Conservation (phyloP, 345 rosid species). For the Diplotaxis tenuifolia region DNA sequence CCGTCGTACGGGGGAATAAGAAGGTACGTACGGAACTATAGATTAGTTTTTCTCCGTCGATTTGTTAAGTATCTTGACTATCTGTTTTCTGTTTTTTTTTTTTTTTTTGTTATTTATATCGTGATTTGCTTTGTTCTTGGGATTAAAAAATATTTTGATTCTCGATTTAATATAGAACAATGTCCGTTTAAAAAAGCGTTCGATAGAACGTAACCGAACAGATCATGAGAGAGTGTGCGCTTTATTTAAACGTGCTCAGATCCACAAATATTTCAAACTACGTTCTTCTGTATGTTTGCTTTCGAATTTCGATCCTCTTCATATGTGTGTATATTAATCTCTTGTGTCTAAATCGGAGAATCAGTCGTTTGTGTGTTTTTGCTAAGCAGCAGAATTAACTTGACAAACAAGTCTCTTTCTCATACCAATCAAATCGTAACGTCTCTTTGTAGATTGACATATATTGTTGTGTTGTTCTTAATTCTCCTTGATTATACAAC, state of each 20-base stretch:
- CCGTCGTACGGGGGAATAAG: constrained; percentile 2
- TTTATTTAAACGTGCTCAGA: constrained; percentile 1
- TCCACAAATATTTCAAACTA: neutral
- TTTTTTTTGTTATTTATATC: neutral
- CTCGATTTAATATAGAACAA: neutral
- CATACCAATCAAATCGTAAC: neutral
- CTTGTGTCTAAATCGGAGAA: neutral
- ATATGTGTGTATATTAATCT: neutral
- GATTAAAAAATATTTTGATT: neutral
- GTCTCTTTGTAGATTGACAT: neutral
- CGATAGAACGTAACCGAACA: neutral
- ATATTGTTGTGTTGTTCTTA: neutral
- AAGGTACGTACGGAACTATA: constrained; percentile 4
- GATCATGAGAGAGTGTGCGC: neutral
- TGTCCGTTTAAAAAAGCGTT: neutral
- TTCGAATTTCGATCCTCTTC: neutral
- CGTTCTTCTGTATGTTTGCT: neutral
- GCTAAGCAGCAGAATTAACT: neutral
- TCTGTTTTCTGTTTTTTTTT: neutral
- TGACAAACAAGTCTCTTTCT: constrained; percentile 17
- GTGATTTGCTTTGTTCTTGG: neutral
- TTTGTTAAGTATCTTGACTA: neutral
- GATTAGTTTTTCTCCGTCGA: neutral
- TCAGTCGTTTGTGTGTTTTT: neutral
- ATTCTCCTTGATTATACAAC: neutral